Percentiles rank a stretch among this genome's conserved stretches.
Evolutionary conservation across 306 rosid genomes (phyloP).

Genomic region (Medicago arabica): DNA sequence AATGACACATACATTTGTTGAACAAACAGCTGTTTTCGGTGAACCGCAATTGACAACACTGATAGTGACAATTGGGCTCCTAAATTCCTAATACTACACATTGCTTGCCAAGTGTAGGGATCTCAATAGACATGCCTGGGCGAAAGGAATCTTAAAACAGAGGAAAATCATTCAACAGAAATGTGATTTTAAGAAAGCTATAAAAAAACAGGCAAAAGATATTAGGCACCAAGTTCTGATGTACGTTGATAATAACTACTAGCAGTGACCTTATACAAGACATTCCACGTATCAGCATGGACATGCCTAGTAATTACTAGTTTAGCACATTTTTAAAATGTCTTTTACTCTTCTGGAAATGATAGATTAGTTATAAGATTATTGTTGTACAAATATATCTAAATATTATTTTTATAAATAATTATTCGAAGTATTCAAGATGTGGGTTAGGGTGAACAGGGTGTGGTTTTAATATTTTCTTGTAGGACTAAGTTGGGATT

Average conservation of each 20-base stretch:
- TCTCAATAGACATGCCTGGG: background rate
- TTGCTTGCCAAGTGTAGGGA: background rate
- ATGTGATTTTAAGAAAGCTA: background rate
- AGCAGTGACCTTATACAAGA: background rate
- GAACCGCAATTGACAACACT: background rate
- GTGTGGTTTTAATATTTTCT: constrained; percentile 4
- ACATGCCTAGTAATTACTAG: background rate
- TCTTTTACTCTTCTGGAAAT: background rate
- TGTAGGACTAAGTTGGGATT: background rate
- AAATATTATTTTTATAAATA: background rate
- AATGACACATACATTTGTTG: background rate
- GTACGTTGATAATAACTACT: too few relatives aligned
- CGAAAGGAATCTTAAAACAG: background rate
- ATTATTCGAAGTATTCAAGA: background rate
- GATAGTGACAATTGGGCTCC: background rate
- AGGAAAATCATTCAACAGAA: background rate
- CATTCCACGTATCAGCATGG: background rate
- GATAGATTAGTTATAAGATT: background rate
- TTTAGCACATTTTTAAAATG: background rate
- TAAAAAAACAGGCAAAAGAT: background rate
- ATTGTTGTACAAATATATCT: background rate
- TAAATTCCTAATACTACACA: background rate
- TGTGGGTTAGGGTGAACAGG: background rate
- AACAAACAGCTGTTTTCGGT: background rate
- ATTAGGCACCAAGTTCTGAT: too few relatives aligned